Base-by-base conservation (phyloP, 2,329 filamentous ascomycete species). In the Fusarium proliferatum region DNA sequence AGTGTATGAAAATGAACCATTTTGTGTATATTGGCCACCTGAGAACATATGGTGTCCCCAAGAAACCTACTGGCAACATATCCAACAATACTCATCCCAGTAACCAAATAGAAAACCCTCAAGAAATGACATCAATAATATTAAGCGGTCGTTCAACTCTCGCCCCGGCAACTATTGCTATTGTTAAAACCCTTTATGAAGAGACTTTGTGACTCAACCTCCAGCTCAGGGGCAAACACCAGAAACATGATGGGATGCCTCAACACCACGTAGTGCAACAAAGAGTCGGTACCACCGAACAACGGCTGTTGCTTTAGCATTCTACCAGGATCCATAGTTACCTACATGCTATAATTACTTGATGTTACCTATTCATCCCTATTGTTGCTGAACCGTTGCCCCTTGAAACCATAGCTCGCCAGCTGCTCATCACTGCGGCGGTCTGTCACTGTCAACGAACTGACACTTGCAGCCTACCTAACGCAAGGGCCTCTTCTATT, bases 201-300 rank as follows among this genome's bases (percentile, higher is more conserved):
- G 61, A 30, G 16, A 52, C 66, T 26, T 26, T 49, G 61, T 45
- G 16, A 49, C 66, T 23, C 56, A 56, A 41, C 33, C 17, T 28
- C 58, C 51, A 51, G 53, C 43, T 64, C 67, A 68, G 61, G 57
- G 64, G 62, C 69, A 67, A 68, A 68, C 71, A 73, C 63, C 67
- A 60, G 57, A 63, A 45, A 57, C 61, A 49, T 45, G 58, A 67
- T 61, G 58, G 48, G 53, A 59, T 58, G 34, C 67, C 63, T 65
- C 56, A 72, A 64, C 71, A 73, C 63, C 23, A 49, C 71, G 45
- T 59, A 38, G 59, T 73, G 71, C 67, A 72, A 73, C 71, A 56
- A 52, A 57, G 9, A 23, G 42, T 49, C 36, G 19, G 71, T 73
- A 23, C 43, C 67, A 73, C 71, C 71, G 53, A 72, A 57, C 34